phyloP scores from a whole-genome alignment of 75 land plant species.

The Azolla pinnata region DNA sequence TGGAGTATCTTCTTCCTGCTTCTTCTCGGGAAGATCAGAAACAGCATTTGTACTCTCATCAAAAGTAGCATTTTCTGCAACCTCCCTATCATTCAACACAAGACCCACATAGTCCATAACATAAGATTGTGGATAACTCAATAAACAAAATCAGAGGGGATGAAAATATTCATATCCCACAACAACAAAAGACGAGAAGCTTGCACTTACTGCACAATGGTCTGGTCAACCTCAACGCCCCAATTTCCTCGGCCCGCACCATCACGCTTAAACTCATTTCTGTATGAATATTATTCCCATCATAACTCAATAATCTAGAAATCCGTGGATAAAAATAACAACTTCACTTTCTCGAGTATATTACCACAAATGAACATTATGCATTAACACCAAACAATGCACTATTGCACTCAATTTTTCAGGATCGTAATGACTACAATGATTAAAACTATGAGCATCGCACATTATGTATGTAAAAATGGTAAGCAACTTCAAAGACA shows the following conservation, averaged over 20 bases:
- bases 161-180: too few species aligned
- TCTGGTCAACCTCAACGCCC: slow-evolving; percentile 13
- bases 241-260: slow-evolving; percentile 32
- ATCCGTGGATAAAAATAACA: background rate
- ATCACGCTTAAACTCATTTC: slow-evolving; percentile 25
- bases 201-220: background rate
- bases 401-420: too few species aligned
- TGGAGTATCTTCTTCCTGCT: background rate
- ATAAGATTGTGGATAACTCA: too few species aligned
- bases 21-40: slow-evolving; percentile 9
- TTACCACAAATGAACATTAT: background rate
- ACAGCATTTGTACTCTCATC: too few species aligned
- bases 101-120: too few species aligned
- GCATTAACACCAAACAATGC: too few species aligned
- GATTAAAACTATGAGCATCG: too few species aligned
- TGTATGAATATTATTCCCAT: background rate
- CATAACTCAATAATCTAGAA: background rate
- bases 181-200: background rate
- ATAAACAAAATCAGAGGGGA: too few species aligned
- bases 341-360: background rate
- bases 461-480: too few species aligned
- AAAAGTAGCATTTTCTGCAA: slow-evolving; percentile 13
- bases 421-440: too few species aligned
- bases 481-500: too few species aligned
- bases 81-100: too few species aligned